Conservation (phyloP, 1,139 yeast species). For the Taiozyma sp. region DNA sequence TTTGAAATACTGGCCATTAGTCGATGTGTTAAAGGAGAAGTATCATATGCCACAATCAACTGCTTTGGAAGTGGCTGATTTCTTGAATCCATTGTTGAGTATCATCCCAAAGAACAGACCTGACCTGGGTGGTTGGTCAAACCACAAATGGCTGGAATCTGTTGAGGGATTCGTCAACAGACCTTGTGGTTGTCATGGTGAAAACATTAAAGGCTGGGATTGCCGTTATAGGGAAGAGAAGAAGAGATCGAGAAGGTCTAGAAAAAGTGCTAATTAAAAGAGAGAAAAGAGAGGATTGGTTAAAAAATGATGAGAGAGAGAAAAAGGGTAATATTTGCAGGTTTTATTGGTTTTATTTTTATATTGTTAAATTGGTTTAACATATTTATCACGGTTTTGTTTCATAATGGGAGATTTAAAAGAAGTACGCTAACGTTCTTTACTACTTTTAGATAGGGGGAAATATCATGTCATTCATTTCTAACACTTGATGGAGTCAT, state of each 20-base stretch:
- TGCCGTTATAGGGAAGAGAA: slow-evolving; percentile 1
- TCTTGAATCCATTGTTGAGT: slow-evolving; percentile 68
- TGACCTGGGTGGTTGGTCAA: slow-evolving; percentile 78
- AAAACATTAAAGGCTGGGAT: slow-evolving; percentile 24
- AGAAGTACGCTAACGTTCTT: no score
- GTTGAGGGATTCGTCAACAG: slow-evolving; percentile 10
- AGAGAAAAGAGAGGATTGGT: no score
- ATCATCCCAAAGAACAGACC: slow-evolving; percentile 68
- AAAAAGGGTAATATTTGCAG: no score
- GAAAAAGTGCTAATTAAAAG: no score
- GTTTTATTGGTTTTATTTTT: no score
- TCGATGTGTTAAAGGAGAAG: slow-evolving; percentile 65
- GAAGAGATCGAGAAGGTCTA: background rate
- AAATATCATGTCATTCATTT: no score
- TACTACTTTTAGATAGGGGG: no score
- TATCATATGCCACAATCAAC: slow-evolving; percentile 57
- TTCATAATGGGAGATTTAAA: no score
- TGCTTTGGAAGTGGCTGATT: slow-evolving; percentile 54
- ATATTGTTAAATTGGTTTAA: no score
- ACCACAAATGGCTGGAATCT: slow-evolving; percentile 65
- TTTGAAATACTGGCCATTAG: slow-evolving; percentile 66
- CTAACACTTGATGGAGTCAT: no score
- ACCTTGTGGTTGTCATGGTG: slow-evolving; percentile 20
- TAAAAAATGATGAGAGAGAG: no score
- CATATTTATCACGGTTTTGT: no score